Evolutionary conservation across 148 eudicot genomes (phyloP), one percentile per base, ranked within the genome.

Genomic region (Pharnaceum exiguum): DNA sequence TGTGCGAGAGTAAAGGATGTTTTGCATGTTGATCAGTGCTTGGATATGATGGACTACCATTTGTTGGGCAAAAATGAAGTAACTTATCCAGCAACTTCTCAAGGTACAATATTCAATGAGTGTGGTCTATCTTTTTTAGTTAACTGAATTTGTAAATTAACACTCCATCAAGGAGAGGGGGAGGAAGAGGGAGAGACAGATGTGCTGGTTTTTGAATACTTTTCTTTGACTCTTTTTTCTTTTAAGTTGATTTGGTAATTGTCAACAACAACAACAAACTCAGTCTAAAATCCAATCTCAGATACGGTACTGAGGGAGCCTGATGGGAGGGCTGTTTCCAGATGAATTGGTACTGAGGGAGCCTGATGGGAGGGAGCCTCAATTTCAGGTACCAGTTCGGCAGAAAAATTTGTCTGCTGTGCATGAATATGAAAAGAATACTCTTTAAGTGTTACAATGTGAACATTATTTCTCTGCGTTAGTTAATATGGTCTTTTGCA

Each of bases 301-400:
- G n/a, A n/a, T 36, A 15, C 45, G 3, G 24, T 26, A 24, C 50
- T 60, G 35, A 10, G 35, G 46, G 16, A 26, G 46, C n/a, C n/a
- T n/a, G n/a, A n/a, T n/a, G n/a, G n/a, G n/a, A n/a, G n/a, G n/a
- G n/a, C n/a, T n/a, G n/a, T n/a, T n/a, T n/a, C n/a, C n/a, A n/a
- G n/a, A n/a, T n/a, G n/a, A n/a, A n/a, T n/a, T n/a, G n/a, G n/a
- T n/a, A n/a, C n/a, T n/a, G n/a, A n/a, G n/a, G n/a, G n/a, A n/a
- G n/a, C n/a, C n/a, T n/a, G n/a, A n/a, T n/a, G n/a, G n/a, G n/a
- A n/a, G n/a, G n/a, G n/a, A n/a, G n/a, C 49, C 29, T 33, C 57
- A 55, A 48, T 63, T 80, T 78, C 90, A 91, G 98, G 87, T 91
- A 85, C 96, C 98, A 80, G 96, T 87, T 79, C 72, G 76, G 79